Evolutionary conservation across 306 rosid genomes (phyloP), one percentile per base, ranked within the genome.

Genomic region (Cicer arietinum): DNA sequence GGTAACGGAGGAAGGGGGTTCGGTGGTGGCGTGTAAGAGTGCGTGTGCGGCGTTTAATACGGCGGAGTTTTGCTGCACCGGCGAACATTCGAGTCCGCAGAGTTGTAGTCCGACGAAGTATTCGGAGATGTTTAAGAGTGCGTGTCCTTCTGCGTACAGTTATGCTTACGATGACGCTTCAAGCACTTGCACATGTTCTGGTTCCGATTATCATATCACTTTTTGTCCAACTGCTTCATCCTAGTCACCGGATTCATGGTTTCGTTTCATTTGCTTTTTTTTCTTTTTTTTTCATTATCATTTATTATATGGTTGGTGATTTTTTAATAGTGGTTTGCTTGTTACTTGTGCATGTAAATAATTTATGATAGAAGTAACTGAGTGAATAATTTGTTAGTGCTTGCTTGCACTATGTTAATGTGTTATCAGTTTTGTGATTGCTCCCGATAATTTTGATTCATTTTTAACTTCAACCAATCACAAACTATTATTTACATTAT

Each of bases 161-260:
- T 94, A 91, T 16, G 98, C 97, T 0, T 94, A 94, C 22, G 98
- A 91, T 22, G 97, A 94, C 44, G 95, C 96, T 53, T 79, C 98
- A 0, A 94, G 96, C 68, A 94, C 97, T 35, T 88, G 91, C 76
- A 94, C 98, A 0, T 94, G 97, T 64, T 69, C 91, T 50, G 86
- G 83, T 40, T 82, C 98, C 16, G 80, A 91, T 79, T 94, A 94
- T 75, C 35, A 10, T 41, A 87, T 94, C 73, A 82, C 88, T 2
- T 94, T 94, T 66, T 94, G 97, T 81, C 89, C 97, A 4, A 54
- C 81, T 16, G 71, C 70, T 40, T 76, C 88, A 0, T 57, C 66
- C 0, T 56, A 70, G 48, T 57, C 12, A 10, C 54, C 16, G 10
- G 16, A 17, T 18, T 18, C 17, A 43, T n/a, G 5, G 37, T 30